Conservation (phyloP, 768 basidiomycete species). For the Crassisporium funariophilum region DNA sequence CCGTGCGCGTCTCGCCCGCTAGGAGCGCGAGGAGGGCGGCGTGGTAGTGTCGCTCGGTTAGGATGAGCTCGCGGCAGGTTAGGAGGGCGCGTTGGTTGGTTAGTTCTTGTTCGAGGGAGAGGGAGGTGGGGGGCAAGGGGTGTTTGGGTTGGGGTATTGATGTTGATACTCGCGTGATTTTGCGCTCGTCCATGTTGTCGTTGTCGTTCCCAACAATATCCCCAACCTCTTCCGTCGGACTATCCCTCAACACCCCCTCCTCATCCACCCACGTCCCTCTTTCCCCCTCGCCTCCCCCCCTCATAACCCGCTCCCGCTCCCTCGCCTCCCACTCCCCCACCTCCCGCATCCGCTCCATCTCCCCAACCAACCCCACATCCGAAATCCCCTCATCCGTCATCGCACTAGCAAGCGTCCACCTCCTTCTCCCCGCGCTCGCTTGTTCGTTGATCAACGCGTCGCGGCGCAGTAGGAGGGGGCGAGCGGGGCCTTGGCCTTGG, state of each 20-base stretch:
- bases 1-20: slow-evolving; percentile 36
- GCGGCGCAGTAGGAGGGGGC: slow-evolving; percentile 10
- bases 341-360: slow-evolving; percentile 43
- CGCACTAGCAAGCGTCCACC: slow-evolving; percentile 48
- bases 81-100: slow-evolving; percentile 39
- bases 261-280: background rate
- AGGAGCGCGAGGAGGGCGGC: slow-evolving; percentile 32
- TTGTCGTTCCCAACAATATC: slow-evolving; percentile 7
- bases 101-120: slow-evolving; percentile 30
- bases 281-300: too few species aligned
- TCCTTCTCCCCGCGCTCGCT: slow-evolving; percentile 8
- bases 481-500: slow-evolving; percentile 7
- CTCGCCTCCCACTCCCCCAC: slow-evolving; percentile 14
- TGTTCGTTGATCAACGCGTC: slow-evolving; percentile 6
- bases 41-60: slow-evolving; percentile 48
- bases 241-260: background rate
- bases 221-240: background rate
- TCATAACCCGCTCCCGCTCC: slow-evolving; percentile 2
- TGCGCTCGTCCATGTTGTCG: slow-evolving; percentile 7
- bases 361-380: slow-evolving; percentile 48
- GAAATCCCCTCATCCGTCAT: slow-evolving; percentile 52
- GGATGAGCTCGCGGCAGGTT: slow-evolving; percentile 42
- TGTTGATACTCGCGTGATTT: too few species aligned
- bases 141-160: too few species aligned
- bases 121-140: slow-evolving; percentile 9